Base-by-base conservation (phyloP, 1,284 basidiomycete genomes). In the Cryptococcus jaspeensis region DNA sequence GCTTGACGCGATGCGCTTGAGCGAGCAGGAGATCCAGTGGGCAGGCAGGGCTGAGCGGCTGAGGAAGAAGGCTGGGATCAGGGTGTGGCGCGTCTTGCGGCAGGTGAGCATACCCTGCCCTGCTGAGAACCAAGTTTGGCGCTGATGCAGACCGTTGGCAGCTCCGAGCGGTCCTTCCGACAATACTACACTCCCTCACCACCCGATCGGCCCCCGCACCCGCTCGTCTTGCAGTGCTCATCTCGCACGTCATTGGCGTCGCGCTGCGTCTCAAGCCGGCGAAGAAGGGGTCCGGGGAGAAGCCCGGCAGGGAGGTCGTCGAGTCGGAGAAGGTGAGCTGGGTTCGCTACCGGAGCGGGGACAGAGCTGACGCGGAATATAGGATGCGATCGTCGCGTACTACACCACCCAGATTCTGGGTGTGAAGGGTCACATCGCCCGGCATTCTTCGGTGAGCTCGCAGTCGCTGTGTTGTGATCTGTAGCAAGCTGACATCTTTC, bases 241-340 rank as follows among this genome's bases (percentile, higher is more conserved):
- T 76, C 3, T 69, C 71, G 5, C 71, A 76, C 43, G 62, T 72
- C 18, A 64, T 73, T 35, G 71, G 70, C 18, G 75, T 76, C 1
- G 56, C 69, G 2, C 52, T 74, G n/a, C 64, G 75, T 6, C 54
- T 72, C 16, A 65, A 61, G 37, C 40, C 63, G 8, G 48, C 58
- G 2, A 55, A 50, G 37, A 66, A 62, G 50, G 53, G 55, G 23
- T 59, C 63, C 20, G 64, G 50, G 32, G 39, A 52, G 25, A 41
- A 57, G 1, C 59, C 55, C 16, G 48, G 55, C 12, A 61, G 60
- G 28, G 58, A 63, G 7, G 43, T 67, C 16, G 58, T 72, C 37
- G 69, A 70, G 35, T 58, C 58, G 23, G 61, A 72, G 50, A 72
- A 72, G 63, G 67, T 66, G 37, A 44, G 60, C 54, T n/a, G 35